Evolutionary conservation across 2,329 filamentous ascomycete species (phyloP).

Genomic region (Fusarium robinianum): DNA sequence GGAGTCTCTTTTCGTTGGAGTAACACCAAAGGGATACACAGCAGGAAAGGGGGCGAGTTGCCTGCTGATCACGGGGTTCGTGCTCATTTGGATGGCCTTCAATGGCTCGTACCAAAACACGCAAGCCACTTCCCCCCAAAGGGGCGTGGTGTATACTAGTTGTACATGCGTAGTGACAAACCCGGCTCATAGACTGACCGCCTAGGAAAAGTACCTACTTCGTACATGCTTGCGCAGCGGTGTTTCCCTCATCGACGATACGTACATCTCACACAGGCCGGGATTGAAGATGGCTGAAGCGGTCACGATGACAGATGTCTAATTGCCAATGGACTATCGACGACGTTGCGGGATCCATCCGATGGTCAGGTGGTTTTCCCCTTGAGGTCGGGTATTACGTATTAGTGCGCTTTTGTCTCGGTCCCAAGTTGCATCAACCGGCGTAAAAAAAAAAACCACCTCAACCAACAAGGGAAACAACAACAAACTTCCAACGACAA

Average conservation of each 20-base stretch:
- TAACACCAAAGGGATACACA: conserved; percentile 12
- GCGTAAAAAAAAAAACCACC: conserved; percentile 1
- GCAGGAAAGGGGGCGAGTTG: conserved; percentile 12
- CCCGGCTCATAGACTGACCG: too few species aligned
- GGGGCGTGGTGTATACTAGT: too few species aligned
- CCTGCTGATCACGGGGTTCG: conserved; percentile 20
- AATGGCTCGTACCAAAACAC: conserved; percentile 21
- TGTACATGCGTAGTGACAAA: too few species aligned
- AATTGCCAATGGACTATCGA: conserved; percentile 32
- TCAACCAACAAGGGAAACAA: conserved; percentile 4
- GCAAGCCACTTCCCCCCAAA: too few species aligned
- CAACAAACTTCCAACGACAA: too few species aligned
- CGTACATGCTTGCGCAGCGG: too few species aligned
- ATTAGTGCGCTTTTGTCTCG: conserved; percentile 28
- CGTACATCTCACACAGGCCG: not conserved
- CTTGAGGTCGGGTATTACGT: conserved; percentile 34
- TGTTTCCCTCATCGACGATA: too few species aligned
- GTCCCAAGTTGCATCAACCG: not conserved
- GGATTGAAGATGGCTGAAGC: conserved; percentile 18
- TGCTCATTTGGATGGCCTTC: conserved; percentile 4
- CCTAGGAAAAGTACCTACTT: too few species aligned
- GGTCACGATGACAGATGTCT: conserved; percentile 37
- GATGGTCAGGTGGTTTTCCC: conserved; percentile 33
- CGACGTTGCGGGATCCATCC: conserved; percentile 29
- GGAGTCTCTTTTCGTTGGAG: conserved; percentile 2